Evolutionary conservation across 768 basidiomycete species (phyloP), one percentile per base, ranked within the genome.

Genomic region (Calocybe cyanea): DNA sequence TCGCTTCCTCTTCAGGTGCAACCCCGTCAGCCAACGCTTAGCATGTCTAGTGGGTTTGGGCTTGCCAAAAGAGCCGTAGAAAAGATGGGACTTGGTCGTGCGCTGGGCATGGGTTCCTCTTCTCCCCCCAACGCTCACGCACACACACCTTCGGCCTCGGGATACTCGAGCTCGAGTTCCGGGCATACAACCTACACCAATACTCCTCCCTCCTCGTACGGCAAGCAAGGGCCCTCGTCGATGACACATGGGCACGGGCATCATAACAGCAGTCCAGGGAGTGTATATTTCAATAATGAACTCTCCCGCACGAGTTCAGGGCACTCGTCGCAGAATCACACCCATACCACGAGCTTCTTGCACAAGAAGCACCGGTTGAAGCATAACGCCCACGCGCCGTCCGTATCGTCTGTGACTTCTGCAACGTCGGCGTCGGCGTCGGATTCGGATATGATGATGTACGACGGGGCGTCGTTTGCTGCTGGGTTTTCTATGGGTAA

Each of bases 31-130:
- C 80, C 83, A n/a, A 77, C 87, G 14, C 74, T 88, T 51, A 87
- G 85, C 55, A 81, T 89, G 68, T 78, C 83, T 2, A 74, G 72
- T 31, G 75, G 80, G 33, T 72, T 87, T 38, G 86, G 85, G 7
- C 71, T 87, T 7, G 87, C 86, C 8, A 83, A 81, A 57, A 76
- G 83, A 46, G 86, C 88, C 2, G 85, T 86, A 2, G 87, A 88
- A 66, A 84, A 80, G 62, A 78, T 89, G 70, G 81, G 82, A 8
- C 36, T 53, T 30, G 45, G 48, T 31, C 75, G 79, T 32, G 81
- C 77, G 17, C 82, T 75, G 76, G 80, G 66, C 45, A 58, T 65
- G 33, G 66, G 63, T 34, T 71, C 70, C 41, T 65, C 71, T 17
- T 67, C 66, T 49, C 63, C 63, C 36, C 67, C 69, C 8, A 45